A percentile compares a stretch with the other conserved stretches of the same genome.
These are phyloP conservation scores for Calonectria leucothoes DNA, from an alignment of 2,329 filamentous ascomycete species.

Conservation along the genomic window DNA sequence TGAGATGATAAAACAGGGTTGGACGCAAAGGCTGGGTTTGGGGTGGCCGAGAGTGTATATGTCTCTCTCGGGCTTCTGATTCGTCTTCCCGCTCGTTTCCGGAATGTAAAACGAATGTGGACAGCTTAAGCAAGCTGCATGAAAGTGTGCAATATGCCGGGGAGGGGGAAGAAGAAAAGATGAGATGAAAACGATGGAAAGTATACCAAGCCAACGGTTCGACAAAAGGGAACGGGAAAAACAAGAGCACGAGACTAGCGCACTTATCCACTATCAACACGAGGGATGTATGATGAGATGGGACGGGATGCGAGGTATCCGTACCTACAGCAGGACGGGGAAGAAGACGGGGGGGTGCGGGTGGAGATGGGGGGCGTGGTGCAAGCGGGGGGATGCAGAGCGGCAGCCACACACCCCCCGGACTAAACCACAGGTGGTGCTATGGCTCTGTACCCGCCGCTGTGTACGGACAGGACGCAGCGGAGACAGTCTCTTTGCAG, in stretches of 20 bases:
- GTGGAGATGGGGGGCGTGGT: neutral
- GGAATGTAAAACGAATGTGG: slow-evolving; percentile 8
- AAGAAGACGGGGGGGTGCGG: neutral
- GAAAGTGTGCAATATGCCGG: slow-evolving; percentile 8
- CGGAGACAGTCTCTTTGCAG: neutral
- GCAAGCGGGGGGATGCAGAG: neutral
- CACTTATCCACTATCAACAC: slow-evolving; percentile 15
- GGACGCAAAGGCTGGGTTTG: neutral
- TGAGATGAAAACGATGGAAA: slow-evolving; percentile 14
- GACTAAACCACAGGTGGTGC: no score
- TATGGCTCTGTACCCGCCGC: no score
- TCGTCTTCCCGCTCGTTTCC: neutral
- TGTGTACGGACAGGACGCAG: neutral
- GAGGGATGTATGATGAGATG: slow-evolving; percentile 19
- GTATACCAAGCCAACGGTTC: slow-evolving; percentile 21
- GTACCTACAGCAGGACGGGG: neutral
- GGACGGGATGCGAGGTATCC: slow-evolving; percentile 8
- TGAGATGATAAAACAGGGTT: neutral
- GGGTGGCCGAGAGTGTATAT: neutral
- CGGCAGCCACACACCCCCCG: no score
- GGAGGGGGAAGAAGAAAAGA: neutral
- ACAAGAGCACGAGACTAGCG: slow-evolving; percentile 5
- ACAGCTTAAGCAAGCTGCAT: neutral
- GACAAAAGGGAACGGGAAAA: slow-evolving; percentile 23
- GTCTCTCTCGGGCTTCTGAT: neutral